Base-by-base conservation (phyloP, 352 stramenopile genomes). In the Pythium scleroteichum region DNA sequence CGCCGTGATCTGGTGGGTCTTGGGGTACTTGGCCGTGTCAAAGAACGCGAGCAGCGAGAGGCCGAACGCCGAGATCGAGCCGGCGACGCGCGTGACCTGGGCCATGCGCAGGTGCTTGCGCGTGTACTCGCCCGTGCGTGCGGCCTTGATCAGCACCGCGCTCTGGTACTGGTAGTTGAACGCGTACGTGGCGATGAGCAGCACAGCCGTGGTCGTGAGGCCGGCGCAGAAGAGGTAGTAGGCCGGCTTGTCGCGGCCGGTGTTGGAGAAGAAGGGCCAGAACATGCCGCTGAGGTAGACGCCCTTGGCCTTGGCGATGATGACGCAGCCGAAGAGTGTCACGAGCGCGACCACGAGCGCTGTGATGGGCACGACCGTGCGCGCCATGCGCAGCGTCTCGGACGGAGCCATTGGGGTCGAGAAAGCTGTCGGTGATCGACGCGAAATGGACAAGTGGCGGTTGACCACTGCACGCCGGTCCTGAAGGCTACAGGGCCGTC, bases 201-300 rank as follows among this genome's bases (percentile, higher is more conserved):
- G 42, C 39, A 84, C 19, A 2, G 76, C 73, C 19, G 62, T 71
- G 24, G 82, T 26, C 32, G 75, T 76, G 53, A 90, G 73, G 3
- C 80, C 80, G 23, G 70, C 68, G 33, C 53, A 66, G 59, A 90
- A 88, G 14, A 90, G 64, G 44, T 90, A 88, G 68, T 81, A 85
- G 3, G 75, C 75, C 19, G 78, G 78, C 27, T 65, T 59, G 79
- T 76, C 77, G 71, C 78, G 73, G 22, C 78, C 78, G 67, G 82
- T 87, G 54, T 85, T 75, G 24, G 78, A 87, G 40, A 87, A 72
- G 66, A 81, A 87, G 10, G 78, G 78, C 78, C 78, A 87, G 14
- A 67, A 60, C 40, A 87, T 72, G 44, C 75, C 73, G 26, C 73
- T 75, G 41, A 81, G 66, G 62, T 78, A 87, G 60, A 76, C 81